Base-by-base conservation (phyloP, 1,139 yeast species). In the Debaryomyces psychrophilus region DNA sequence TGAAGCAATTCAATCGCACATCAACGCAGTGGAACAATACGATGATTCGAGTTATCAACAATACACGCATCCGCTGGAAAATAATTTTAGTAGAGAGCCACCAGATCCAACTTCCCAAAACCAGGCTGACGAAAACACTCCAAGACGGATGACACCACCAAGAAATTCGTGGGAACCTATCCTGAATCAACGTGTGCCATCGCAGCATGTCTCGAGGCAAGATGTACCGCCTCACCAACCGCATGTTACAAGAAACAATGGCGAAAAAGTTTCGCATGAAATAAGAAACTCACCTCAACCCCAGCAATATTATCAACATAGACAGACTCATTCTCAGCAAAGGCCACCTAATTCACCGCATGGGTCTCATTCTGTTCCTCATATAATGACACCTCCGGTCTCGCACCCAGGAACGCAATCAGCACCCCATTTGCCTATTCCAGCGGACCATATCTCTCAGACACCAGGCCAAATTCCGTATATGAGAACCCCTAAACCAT, bases 401-500 rank as follows among this genome's bases (percentile, higher is more conserved):
- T 22, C 12, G n/a, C 36, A 33, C 18, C 36, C 36, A 18, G 36
- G 25, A 5, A 18, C 36, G n/a, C 36, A 33, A 7, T 33, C 36
- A 18, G 36, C 36, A 17, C 36, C 36, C 18, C 36, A 33, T 20
- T 33, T 33, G 12, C 36, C 36, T 8, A n/a, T 33, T 12, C 36
- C 17, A 18, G 11, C 25, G 18, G 36, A 33, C 5, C 9, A 14
- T 15, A 2, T 18, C 5, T 6, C 17, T 14, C 33, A 29, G 8
- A 11, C 33, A 6, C 33, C 15, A 29, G 9, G 2, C 2, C 20
- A 14, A 18, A 8, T 5, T 29, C 33, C 33, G 8, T 18, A 7
- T 15, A 29, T 29, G 20, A 29, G n/a, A 29, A 14, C n/a, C 6
- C 12, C 7, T 14, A 29, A 18, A 11, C 25, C 36, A 2, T 33